Conservation (phyloP, 1,284 basidiomycete genomes). For the Moesziomyces globuligerus region DNA sequence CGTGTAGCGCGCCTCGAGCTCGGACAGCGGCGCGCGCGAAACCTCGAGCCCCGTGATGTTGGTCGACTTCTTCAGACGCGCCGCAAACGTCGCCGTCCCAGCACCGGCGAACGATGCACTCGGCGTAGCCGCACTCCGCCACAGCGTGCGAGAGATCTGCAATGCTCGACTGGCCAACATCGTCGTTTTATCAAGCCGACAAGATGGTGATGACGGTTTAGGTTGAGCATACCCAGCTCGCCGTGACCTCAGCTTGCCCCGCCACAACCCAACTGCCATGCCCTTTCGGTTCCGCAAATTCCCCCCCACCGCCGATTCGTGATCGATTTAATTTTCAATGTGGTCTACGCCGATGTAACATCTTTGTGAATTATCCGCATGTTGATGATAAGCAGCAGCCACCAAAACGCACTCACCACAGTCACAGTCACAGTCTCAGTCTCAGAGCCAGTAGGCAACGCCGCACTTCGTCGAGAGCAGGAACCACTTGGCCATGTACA, state of each 20-base stretch:
- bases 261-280: too few species aligned
- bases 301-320: not conserved
- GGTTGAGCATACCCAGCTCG: too few species aligned
- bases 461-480: too few species aligned
- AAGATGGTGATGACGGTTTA: constrained; percentile 14
- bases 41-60: constrained; percentile 75
- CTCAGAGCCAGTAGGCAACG: too few species aligned
- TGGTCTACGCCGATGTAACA: not conserved
- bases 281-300: not conserved
- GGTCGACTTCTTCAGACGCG: constrained; percentile 71
- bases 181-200: not conserved
- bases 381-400: too few species aligned
- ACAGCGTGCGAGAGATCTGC: not conserved
- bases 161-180: constrained; percentile 33
- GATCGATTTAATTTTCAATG: not conserved
- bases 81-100: constrained; percentile 7
- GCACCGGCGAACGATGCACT: constrained; percentile 23
- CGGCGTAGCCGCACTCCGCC: constrained; percentile 30
- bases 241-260: too few species aligned
- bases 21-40: constrained; percentile 82
- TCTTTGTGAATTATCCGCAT: not conserved
- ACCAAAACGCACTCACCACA: too few species aligned
- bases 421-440: too few species aligned
- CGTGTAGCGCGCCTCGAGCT: constrained; percentile 79
- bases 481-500: too few species aligned